These are phyloP conservation scores for Populus deltoides DNA, from an alignment of 345 rosid species.

Conservation along the genomic window DNA sequence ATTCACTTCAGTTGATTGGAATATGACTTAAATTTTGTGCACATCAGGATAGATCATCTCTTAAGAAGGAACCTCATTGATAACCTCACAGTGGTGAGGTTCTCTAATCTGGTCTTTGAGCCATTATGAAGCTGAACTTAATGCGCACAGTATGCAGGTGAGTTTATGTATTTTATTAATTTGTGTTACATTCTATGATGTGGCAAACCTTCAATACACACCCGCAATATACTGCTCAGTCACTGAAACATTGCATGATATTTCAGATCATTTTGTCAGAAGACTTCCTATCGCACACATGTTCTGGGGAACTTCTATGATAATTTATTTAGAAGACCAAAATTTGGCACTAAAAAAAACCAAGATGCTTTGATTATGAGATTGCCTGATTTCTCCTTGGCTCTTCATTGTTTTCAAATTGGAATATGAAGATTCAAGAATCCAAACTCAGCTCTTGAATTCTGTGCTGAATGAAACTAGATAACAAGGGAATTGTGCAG, in stretches of 20 bases:
- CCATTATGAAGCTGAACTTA: constrained; percentile 67
- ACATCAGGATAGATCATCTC: constrained; percentile 71
- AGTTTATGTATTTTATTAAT: background rate
- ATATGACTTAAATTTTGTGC: constrained; percentile 8
- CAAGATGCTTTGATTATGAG: background rate
- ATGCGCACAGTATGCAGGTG: constrained; percentile 65
- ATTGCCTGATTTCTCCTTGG: background rate
- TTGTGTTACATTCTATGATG: background rate
- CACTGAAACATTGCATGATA: constrained; percentile 17
- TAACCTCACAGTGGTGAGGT: constrained; percentile 70
- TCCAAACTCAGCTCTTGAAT: background rate
- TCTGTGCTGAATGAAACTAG: background rate
- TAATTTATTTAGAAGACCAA: background rate
- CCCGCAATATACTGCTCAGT: constrained; percentile 6
- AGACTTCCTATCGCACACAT: constrained; percentile 34
- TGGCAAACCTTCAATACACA: background rate
- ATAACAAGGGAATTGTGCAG: background rate
- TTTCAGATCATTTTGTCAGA: constrained; percentile 69
- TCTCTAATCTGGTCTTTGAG: constrained; percentile 73
- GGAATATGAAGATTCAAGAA: background rate
- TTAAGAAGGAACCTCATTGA: constrained; percentile 74
- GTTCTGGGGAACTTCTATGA: background rate
- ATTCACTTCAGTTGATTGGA: background rate
- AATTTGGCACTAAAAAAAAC: background rate
- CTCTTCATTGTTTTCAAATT: background rate